These are phyloP conservation scores for Lodderomyces beijingensis DNA, from an alignment of 1,139 yeast species.

Conservation along the genomic window DNA sequence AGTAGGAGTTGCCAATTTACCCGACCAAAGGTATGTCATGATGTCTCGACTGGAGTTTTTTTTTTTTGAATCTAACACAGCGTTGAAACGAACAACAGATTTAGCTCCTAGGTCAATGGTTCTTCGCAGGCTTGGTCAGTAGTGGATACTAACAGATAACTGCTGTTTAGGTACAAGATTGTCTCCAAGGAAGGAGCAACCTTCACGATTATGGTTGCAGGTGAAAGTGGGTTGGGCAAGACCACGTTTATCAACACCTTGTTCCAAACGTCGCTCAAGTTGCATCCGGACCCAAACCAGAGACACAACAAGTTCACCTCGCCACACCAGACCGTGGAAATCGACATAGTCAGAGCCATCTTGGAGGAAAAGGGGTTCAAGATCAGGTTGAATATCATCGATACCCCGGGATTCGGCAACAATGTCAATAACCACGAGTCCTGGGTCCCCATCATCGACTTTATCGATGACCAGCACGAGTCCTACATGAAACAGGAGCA, in stretches of 20 bases:
- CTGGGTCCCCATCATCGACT: constrained; percentile 92
- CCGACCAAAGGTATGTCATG: constrained; percentile 76
- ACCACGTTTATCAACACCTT: constrained; percentile 92
- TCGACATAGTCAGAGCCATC: constrained; percentile 84
- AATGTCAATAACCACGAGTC: constrained; percentile 89
- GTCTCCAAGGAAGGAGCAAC: constrained; percentile 86
- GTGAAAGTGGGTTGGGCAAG: constrained; percentile 92
- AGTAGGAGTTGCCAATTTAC: constrained; percentile 84
- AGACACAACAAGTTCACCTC: constrained; percentile 64
- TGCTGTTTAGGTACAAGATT: constrained; percentile 80
- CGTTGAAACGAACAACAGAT: no score
- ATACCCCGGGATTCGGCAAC: constrained; percentile 98
- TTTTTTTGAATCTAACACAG: no score
- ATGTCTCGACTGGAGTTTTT: no score
- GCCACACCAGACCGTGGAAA: constrained; percentile 83
- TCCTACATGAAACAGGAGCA: constrained; percentile 93
- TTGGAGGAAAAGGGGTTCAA: constrained; percentile 90
- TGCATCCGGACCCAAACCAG: constrained; percentile 57
- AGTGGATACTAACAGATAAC: no score
- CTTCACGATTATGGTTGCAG: constrained; percentile 91
- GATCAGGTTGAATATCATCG: constrained; percentile 81
- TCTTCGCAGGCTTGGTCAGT: no score
- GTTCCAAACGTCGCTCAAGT: constrained; percentile 68
- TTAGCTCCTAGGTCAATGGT: no score
- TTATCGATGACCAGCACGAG: constrained; percentile 96